A percentile compares a stretch with the other conserved stretches of the same genome.
Conservation (phyloP, 371 early-diverging fungal species). For the Apophysomyces elegans region DNA sequence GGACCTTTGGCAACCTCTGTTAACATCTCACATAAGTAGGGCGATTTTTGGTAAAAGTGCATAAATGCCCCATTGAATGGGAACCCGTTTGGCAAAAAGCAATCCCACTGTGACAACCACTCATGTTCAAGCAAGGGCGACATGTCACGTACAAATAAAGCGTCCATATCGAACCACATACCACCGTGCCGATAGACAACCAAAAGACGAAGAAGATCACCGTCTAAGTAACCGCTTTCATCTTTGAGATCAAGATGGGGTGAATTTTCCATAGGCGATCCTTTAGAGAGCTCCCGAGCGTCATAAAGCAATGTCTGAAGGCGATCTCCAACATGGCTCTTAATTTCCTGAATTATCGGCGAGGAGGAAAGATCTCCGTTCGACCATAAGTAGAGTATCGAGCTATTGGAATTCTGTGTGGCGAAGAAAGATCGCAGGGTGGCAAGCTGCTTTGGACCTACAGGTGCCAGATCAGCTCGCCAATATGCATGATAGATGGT, state of each 20-base stretch:
- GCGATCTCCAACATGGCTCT: constrained; percentile 40
- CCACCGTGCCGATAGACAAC: constrained; percentile 58
- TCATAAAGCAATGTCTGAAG: constrained; percentile 39
- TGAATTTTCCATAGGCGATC: constrained; percentile 52
- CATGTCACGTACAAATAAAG: constrained; percentile 56
- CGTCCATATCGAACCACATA: constrained; percentile 66
- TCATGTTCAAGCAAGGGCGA: constrained; percentile 54
- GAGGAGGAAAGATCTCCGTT: constrained; percentile 50
- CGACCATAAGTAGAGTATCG: constrained; percentile 53
- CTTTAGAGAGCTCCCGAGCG: constrained; percentile 43
- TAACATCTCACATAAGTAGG: constrained; percentile 59
- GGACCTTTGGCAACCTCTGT: constrained; percentile 56
- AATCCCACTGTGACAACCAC: constrained; percentile 62
- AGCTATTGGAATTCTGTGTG: constrained; percentile 43
- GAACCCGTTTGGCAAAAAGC: constrained; percentile 54
- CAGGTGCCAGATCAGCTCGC: constrained; percentile 52
- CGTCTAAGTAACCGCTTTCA: constrained; percentile 53
- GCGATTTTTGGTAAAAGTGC: constrained; percentile 52
- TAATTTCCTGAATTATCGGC: constrained; percentile 40
- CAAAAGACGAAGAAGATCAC: constrained; percentile 52
- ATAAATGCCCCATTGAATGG: constrained; percentile 63
- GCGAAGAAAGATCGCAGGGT: constrained; percentile 56
- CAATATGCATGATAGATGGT: constrained; percentile 59
- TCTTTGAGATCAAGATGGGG: constrained; percentile 50
- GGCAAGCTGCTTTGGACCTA: constrained; percentile 54